phyloP scores from a whole-genome alignment of 495 filamentous ascomycete species.

The Geoglossum glabrum region DNA sequence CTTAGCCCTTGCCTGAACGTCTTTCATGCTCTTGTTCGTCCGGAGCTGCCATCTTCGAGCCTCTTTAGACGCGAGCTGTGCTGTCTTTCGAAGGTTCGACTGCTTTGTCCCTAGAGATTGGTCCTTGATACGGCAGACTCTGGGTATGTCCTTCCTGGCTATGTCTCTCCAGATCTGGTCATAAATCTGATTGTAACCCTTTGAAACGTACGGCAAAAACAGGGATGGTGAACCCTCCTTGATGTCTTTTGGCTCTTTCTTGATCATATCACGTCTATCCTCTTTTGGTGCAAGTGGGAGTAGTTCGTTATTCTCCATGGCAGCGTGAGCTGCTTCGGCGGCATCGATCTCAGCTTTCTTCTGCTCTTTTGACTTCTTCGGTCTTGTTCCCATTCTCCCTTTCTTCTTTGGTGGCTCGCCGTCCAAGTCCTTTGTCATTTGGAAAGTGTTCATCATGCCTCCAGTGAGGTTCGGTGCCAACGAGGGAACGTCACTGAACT shows the following conservation, averaged over 20 bases:
- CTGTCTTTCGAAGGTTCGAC: slow-evolving; percentile 92
- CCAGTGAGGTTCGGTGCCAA: slow-evolving; percentile 70
- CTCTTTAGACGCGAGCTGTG: slow-evolving; percentile 91
- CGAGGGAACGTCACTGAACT: slow-evolving; percentile 52
- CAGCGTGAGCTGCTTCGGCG: slow-evolving; percentile 72
- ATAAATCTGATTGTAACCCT: slow-evolving; percentile 91
- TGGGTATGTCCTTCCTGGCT: slow-evolving; percentile 78
- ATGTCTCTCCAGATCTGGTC: slow-evolving; percentile 97
- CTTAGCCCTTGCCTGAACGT: slow-evolving; percentile 91
- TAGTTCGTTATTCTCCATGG: slow-evolving; percentile 64
- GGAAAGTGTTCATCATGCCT: slow-evolving; percentile 72
- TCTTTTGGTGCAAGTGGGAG: slow-evolving; percentile 41
- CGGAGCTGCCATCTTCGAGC: slow-evolving; percentile 90
- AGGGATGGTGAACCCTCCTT: slow-evolving; percentile 42
- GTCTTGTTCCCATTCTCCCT: slow-evolving; percentile 38
- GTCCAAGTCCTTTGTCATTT: slow-evolving; percentile 40
- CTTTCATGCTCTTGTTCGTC: slow-evolving; percentile 96
- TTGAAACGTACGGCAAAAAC: slow-evolving; percentile 49
- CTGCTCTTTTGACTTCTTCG: slow-evolving; percentile 85
- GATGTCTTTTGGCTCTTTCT: slow-evolving; percentile 32
- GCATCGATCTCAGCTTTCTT: slow-evolving; percentile 90
- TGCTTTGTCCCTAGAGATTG: slow-evolving; percentile 64
- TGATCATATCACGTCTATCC: slow-evolving; percentile 28
- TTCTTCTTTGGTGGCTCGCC: slow-evolving; percentile 43
- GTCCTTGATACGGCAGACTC: slow-evolving; percentile 69